phyloP scores from a whole-genome alignment of 768 basidiomycete genomes.

The Psilocybe cyanescens region DNA sequence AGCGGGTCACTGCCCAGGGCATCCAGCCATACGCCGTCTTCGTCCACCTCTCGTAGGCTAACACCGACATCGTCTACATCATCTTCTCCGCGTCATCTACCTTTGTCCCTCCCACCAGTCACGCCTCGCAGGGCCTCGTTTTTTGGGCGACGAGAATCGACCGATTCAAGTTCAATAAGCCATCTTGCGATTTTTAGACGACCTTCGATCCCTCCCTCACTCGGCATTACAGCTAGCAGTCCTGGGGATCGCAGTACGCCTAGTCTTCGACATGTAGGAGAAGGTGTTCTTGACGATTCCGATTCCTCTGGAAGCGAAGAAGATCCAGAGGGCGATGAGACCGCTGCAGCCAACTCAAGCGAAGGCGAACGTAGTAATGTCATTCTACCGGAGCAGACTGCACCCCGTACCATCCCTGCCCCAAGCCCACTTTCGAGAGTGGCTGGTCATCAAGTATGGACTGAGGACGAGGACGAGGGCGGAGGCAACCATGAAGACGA shows the following conservation, averaged over 20 bases:
- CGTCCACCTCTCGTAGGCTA: conserved; percentile 47
- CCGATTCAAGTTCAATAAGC: conserved; percentile 27
- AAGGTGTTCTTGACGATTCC: conserved; percentile 79
- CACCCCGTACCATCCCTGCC: conserved; percentile 37
- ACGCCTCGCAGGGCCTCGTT: conserved; percentile 45
- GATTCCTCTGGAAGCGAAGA: conserved; percentile 60
- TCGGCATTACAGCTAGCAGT: conserved; percentile 41
- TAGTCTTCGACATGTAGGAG: conserved; percentile 69
- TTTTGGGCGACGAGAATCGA: conserved; percentile 39
- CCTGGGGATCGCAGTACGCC: conserved; percentile 39
- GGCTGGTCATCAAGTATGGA: conserved; percentile 57
- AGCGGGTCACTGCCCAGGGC: conserved; percentile 18
- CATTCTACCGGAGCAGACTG: conserved; percentile 37
- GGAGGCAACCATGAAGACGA: conserved; percentile 49
- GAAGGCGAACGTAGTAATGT: conserved; percentile 37
- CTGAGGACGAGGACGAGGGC: conserved; percentile 46
- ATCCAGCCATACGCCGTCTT: conserved; percentile 29
- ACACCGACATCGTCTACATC: conserved; percentile 63
- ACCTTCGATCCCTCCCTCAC: conserved; percentile 21
- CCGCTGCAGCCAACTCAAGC: conserved; percentile 32
- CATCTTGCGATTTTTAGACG: conserved; percentile 9
- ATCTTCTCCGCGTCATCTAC: conserved; percentile 55
- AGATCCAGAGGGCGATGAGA: conserved; percentile 27
- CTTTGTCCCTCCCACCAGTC: conserved; percentile 46
- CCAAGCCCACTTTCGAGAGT: conserved; percentile 73